Conservation (phyloP, 345 rosid species). For the Eucalyptus polyanthemos region DNA sequence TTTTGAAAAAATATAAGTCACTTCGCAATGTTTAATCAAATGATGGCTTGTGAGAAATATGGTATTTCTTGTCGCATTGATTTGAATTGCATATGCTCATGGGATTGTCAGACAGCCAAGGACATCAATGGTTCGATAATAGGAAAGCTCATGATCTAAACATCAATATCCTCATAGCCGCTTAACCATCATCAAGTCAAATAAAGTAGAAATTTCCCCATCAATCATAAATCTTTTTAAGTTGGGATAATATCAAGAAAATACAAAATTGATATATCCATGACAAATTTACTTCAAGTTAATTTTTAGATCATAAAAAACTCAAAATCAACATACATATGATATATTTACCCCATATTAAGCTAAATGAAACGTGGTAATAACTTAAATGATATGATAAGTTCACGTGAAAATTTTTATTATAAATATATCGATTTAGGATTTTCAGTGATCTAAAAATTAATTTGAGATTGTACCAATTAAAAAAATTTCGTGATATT, state of each 20-base stretch:
- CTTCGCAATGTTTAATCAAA: neutral
- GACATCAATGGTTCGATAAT: neutral
- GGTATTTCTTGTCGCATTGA: no score
- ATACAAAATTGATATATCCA: fast-evolving
- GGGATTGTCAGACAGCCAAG: neutral
- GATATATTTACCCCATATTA: no score
- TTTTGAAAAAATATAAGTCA: no score
- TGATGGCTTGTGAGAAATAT: neutral
- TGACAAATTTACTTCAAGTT: fast-evolving
- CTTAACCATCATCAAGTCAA: fast-evolving
- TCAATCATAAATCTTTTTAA: no score
- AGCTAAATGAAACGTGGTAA: fast-evolving
- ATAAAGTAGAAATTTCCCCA: neutral
- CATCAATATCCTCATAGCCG: neutral
- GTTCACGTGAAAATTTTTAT: no score
- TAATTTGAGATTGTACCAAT: no score
- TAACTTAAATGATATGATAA: no score
- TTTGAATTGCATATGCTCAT: neutral
- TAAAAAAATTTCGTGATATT: no score
- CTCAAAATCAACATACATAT: fast-evolving
- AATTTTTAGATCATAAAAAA: no score
- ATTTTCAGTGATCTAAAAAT: no score
- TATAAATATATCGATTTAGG: fast-evolving
- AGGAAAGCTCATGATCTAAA: neutral
- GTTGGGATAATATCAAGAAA: no score